Percentiles rank a stretch among this genome's conserved stretches.
phyloP scores from a whole-genome alignment of 768 basidiomycete species.

The Fomitopsis serialis region DNA sequence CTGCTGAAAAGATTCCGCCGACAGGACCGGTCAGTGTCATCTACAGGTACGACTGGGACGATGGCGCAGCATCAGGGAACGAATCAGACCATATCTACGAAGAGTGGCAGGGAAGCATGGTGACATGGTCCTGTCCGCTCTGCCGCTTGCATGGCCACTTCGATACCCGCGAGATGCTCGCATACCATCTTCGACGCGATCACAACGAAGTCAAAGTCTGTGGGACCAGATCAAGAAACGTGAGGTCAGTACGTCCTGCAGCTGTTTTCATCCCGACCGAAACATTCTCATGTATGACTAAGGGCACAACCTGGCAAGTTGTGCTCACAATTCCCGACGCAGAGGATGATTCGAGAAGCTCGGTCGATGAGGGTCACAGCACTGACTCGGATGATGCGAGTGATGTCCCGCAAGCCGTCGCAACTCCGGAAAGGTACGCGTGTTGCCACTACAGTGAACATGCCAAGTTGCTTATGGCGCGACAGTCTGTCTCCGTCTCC shows the following conservation, averaged over 20 bases:
- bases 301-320: not conserved
- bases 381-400: not conserved
- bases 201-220: conserved; percentile 34
- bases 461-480: not conserved
- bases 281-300: not conserved
- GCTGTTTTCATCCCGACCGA: not conserved
- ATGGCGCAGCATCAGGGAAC: conserved; percentile 4
- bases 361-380: not conserved
- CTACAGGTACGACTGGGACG: conserved; percentile 13
- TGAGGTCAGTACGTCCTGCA: not conserved
- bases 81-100: conserved; percentile 10
- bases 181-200: conserved; percentile 44
- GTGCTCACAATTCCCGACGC: conserved; percentile 5
- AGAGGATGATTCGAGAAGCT: not conserved
- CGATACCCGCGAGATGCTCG: conserved; percentile 35
- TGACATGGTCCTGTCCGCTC: conserved; percentile 46
- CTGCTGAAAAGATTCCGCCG: conserved; percentile 17
- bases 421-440: not conserved
- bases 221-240: conserved; percentile 28
- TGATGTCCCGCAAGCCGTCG: not conserved
- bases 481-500: not conserved
- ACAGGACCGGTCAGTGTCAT: conserved; percentile 19
- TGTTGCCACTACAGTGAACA: no score
- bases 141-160: conserved; percentile 44
- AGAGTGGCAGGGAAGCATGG: conserved; percentile 22